Percentiles rank a stretch among this genome's conserved stretches.
Evolutionary conservation across 306 rosid species (phyloP).

Genomic region (Ormosia emarginata): DNA sequence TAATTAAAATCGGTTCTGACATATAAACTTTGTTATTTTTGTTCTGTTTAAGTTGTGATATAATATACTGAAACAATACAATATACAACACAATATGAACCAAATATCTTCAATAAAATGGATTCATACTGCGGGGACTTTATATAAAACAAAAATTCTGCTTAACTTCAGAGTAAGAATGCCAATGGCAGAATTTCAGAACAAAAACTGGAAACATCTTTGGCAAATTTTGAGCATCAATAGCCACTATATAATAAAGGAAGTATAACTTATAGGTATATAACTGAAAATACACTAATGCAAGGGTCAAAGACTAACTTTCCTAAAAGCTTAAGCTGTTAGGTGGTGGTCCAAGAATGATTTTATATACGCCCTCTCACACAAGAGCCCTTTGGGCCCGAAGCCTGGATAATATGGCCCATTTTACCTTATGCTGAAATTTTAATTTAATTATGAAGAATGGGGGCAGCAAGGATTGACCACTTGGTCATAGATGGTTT

Average conservation of each 20-base stretch:
- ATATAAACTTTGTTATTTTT: background rate
- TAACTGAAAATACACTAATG: background rate
- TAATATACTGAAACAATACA: background rate
- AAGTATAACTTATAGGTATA: background rate
- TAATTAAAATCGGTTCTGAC: background rate
- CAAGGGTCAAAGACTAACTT: background rate
- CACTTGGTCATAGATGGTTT: background rate
- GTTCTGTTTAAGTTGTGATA: background rate
- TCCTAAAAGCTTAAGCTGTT: background rate
- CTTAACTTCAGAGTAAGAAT: background rate
- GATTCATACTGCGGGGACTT: background rate
- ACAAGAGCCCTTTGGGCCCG: background rate
- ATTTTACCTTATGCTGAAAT: background rate
- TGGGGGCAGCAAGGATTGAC: background rate
- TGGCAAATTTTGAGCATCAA: background rate
- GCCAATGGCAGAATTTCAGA: constrained; percentile 8
- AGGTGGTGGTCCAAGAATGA: background rate
- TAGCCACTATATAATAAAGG: background rate
- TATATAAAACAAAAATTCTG: background rate
- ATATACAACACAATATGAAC: background rate
- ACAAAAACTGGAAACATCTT: background rate
- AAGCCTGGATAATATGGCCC: background rate
- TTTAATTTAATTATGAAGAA: constrained; percentile 1
- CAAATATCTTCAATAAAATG: background rate
- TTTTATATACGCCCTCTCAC: background rate